phyloP scores from a whole-genome alignment of 441 rosid genomes.

The Pelargonium australe region DNA sequence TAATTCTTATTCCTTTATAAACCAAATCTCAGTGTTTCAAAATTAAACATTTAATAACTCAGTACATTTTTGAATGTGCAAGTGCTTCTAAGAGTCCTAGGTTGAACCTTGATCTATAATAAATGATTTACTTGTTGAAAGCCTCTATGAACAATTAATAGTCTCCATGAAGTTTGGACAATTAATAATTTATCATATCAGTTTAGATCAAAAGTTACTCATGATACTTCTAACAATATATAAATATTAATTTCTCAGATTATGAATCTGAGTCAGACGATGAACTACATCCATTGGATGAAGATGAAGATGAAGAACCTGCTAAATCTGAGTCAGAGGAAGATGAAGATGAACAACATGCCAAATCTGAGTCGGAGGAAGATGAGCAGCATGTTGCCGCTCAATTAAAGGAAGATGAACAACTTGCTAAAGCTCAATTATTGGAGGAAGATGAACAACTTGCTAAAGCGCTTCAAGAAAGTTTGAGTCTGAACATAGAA shows the following conservation, averaged over 20 bases:
- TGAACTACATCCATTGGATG: background rate
- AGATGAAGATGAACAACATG: background rate
- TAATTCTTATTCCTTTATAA: no score
- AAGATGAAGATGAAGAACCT: constrained; percentile 1
- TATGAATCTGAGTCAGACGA: constrained; percentile 3
- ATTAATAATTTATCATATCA: no score
- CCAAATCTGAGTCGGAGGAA: constrained; percentile 24
- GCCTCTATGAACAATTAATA: no score
- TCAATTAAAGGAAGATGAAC: constrained; percentile 61
- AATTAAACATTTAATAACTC: no score
- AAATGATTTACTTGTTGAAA: background rate
- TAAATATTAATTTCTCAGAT: background rate
- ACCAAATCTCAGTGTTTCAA: no score
- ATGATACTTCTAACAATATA: background rate
- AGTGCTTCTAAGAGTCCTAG: background rate
- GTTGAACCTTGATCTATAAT: background rate
- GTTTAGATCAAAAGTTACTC: background rate
- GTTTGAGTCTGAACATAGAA: constrained; percentile 35
- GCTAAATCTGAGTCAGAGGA: background rate
- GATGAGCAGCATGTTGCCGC: constrained; percentile 32
- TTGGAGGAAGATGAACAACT: constrained; percentile 67
- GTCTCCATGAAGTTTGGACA: background rate
- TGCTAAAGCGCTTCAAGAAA: constrained; percentile 68
- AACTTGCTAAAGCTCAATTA: constrained; percentile 24
- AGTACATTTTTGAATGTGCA: background rate